Percentiles rank a stretch among this genome's conserved stretches.
phyloP scores from a whole-genome alignment of 2,329 filamentous ascomycete species.

The Pyrenophora seminiperda region DNA sequence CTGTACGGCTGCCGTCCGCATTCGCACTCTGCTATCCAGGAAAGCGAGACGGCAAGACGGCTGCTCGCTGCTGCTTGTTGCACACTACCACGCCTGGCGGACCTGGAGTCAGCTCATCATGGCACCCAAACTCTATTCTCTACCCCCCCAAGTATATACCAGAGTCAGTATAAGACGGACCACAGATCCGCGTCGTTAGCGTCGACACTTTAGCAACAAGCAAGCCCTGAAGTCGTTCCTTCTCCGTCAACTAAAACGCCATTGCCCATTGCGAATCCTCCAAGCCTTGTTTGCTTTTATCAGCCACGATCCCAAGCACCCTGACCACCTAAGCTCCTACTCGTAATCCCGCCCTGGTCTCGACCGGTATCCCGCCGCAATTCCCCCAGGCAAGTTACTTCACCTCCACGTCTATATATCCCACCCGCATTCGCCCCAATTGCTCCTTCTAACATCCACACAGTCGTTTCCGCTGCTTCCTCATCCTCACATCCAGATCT shows the following conservation, averaged over 20 bases:
- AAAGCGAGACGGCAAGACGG: constrained; percentile 31
- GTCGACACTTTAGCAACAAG: constrained; percentile 31
- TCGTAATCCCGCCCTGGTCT: constrained; percentile 34
- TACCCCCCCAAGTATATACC: constrained; percentile 22
- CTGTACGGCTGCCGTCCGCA: constrained; percentile 37
- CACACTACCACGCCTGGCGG: constrained; percentile 33
- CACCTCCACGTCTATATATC: constrained; percentile 30
- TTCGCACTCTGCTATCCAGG: constrained; percentile 33
- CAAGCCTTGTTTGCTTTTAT: constrained; percentile 43
- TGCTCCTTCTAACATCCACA: constrained; percentile 28
- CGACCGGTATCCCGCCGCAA: constrained; percentile 28
- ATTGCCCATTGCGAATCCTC: constrained; percentile 24
- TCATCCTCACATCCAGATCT: too few species aligned
- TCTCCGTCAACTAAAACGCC: constrained; percentile 20
- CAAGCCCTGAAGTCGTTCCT: constrained; percentile 22
- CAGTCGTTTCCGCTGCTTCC: constrained; percentile 19
- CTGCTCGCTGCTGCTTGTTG: constrained; percentile 35
- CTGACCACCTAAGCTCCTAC: constrained; percentile 33
- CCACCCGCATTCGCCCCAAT: constrained; percentile 24
- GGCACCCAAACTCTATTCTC: constrained; percentile 32
- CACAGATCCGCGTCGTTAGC: constrained; percentile 38
- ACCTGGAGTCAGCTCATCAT: constrained; percentile 29
- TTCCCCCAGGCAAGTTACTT: constrained; percentile 28
- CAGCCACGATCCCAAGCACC: constrained; percentile 40
- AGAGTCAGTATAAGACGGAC: constrained; percentile 44